phyloP scores from a whole-genome alignment of 257 asterid species.

The Solanum ossicruentum region DNA sequence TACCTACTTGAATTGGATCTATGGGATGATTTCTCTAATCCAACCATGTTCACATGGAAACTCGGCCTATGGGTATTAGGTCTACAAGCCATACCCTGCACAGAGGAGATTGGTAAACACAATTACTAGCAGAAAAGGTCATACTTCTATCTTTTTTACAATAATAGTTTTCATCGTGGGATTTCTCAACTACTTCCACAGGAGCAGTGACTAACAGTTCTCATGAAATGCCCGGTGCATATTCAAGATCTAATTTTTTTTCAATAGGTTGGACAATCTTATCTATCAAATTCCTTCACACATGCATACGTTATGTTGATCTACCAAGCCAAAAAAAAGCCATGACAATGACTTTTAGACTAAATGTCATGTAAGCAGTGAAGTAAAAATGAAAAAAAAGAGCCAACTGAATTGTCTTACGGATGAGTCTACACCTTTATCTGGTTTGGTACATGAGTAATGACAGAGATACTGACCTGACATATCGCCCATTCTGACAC shows the following conservation, averaged over 20 bases:
- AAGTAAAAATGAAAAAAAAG: not conserved
- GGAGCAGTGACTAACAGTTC: not conserved
- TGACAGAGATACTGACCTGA: constrained; percentile 48
- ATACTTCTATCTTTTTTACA: not conserved
- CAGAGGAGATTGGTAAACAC: not conserved
- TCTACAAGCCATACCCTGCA: constrained; percentile 90
- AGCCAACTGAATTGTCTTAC: not conserved
- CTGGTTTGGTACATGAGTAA: not conserved
- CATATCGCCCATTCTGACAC: constrained; percentile 99
- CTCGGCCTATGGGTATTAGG: constrained; percentile 97
- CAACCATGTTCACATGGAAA: constrained; percentile 99
- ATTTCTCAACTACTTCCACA: not conserved
- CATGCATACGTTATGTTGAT: not conserved
- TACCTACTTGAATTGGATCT: constrained; percentile 74
- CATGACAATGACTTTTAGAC: not conserved
- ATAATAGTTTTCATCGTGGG: not conserved
- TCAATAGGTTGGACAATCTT: not conserved
- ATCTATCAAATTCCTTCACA: not conserved
- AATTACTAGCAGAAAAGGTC: not conserved
- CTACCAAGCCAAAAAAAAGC: not conserved
- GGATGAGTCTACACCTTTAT: not conserved
- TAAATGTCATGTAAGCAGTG: not conserved
- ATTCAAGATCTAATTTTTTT: not conserved
- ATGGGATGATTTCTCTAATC: constrained; percentile 64
- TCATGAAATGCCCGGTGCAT: not conserved